Conservation (phyloP, 495 filamentous ascomycete genomes). For the Achaetomiella virescens region DNA sequence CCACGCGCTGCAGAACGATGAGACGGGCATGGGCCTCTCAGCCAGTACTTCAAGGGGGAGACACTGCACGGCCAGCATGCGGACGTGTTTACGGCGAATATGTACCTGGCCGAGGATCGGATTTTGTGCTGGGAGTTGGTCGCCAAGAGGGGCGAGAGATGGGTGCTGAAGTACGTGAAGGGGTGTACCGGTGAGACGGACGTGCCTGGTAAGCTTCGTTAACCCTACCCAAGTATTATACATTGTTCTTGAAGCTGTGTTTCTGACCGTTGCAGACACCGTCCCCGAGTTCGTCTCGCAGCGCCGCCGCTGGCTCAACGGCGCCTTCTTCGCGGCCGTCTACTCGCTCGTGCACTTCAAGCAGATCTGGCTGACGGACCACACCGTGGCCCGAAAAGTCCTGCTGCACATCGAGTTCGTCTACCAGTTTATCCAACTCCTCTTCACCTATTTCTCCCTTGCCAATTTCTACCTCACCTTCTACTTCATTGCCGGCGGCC, state of each 20-base stretch:
- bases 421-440: constrained; percentile 83
- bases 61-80: constrained; percentile 94
- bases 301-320: constrained; percentile 93
- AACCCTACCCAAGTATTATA: not conserved
- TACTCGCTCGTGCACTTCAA: constrained; percentile 93
- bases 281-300: constrained; percentile 96
- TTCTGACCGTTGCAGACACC: constrained; percentile 43
- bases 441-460: constrained; percentile 97
- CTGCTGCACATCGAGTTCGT: constrained; percentile 92
- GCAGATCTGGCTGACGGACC: constrained; percentile 92
- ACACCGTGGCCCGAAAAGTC: constrained; percentile 81
- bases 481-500: constrained; percentile 95
- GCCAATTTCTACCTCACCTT: constrained; percentile 99
- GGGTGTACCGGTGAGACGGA: constrained; percentile 93
- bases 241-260: not conserved
- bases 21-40: constrained; percentile 88
- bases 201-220: constrained; percentile 67
- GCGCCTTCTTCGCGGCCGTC: constrained; percentile 96
- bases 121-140: constrained; percentile 99
- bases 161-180: constrained; percentile 98
- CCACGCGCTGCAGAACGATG: constrained; percentile 94
- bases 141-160: constrained; percentile 87
- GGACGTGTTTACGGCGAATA: constrained; percentile 98
- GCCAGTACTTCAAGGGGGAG: constrained; percentile 99
- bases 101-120: constrained; percentile 98